These are phyloP conservation scores for Nakazawaea ishiwadae DNA, from an alignment of 805 yeast genomes.

Conservation along the genomic window DNA sequence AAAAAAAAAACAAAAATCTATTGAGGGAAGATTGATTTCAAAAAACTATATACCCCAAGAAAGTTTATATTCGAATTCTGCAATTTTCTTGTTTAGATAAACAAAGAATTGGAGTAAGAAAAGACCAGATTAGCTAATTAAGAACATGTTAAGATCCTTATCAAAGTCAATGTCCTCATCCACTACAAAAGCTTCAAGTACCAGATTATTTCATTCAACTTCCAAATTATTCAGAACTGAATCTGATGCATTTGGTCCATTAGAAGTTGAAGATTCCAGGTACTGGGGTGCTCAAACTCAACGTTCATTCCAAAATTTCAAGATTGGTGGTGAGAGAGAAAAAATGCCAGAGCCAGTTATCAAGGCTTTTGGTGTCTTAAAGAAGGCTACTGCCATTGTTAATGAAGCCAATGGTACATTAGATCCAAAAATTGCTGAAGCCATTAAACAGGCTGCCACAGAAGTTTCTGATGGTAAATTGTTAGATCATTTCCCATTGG, in stretches of 20 bases:
- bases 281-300: slow-evolving; percentile 99
- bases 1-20: background rate
- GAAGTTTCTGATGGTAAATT: slow-evolving; percentile 93
- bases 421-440: slow-evolving; percentile 77
- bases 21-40: too few species aligned
- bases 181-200: background rate
- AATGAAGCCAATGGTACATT: slow-evolving; percentile 73
- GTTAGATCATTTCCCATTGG: slow-evolving; percentile 93
- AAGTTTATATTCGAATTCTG: background rate
- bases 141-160: slow-evolving; percentile 6
- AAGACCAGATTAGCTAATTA: too few species aligned
- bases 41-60: too few species aligned
- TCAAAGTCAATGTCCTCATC: slow-evolving; percentile 8
- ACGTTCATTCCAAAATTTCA: slow-evolving; percentile 88
- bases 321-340: slow-evolving; percentile 91
- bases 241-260: slow-evolving; percentile 95
- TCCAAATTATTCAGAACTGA: slow-evolving; percentile 55
- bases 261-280: slow-evolving; percentile 78
- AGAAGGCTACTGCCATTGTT: slow-evolving; percentile 92
- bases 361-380: slow-evolving; percentile 87
- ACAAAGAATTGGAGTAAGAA: too few species aligned
- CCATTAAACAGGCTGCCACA: slow-evolving; percentile 90
- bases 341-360: slow-evolving; percentile 88
- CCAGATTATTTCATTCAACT: slow-evolving; percentile 17
- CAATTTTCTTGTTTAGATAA: too few species aligned